Evolutionary conservation across 179 eudicot genomes (phyloP).

Genomic region (Silene coronaria): DNA sequence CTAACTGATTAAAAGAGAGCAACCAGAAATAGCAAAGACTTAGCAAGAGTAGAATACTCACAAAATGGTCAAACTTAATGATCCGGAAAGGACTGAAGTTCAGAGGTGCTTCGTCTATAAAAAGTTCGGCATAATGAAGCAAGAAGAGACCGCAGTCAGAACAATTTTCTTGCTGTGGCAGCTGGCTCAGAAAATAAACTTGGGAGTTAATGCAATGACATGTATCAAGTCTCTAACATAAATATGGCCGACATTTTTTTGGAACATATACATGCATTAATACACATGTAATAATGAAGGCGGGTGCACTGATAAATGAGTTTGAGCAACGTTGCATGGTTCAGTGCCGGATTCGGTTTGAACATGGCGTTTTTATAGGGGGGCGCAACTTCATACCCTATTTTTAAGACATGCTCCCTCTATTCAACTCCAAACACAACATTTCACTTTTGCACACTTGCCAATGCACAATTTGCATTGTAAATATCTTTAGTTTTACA

Average conservation of each 20-base stretch:
- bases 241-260: background rate
- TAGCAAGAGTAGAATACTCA: slow-evolving; percentile 39
- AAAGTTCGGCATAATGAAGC: slow-evolving; percentile 90
- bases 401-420: too few species aligned
- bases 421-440: too few species aligned
- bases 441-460: too few species aligned
- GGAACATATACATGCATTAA: background rate
- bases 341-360: too few species aligned
- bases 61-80: slow-evolving; percentile 53
- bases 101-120: slow-evolving; percentile 60
- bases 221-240: background rate
- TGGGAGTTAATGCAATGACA: slow-evolving; percentile 6
- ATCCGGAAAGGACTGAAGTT: slow-evolving; percentile 64
- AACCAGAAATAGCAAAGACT: background rate
- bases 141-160: slow-evolving; percentile 92
- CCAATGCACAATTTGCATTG: too few species aligned
- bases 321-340: too few species aligned
- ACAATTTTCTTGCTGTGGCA: slow-evolving; percentile 91
- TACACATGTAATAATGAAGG: too few species aligned
- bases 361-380: too few species aligned
- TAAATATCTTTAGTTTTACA: too few species aligned
- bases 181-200: slow-evolving; percentile 38
- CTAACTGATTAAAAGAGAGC: background rate
- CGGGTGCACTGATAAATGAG: too few species aligned
- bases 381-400: too few species aligned